These are phyloP conservation scores for Fusarium sp. DNA, from an alignment of 2,329 filamentous ascomycete genomes.

Conservation along the genomic window DNA sequence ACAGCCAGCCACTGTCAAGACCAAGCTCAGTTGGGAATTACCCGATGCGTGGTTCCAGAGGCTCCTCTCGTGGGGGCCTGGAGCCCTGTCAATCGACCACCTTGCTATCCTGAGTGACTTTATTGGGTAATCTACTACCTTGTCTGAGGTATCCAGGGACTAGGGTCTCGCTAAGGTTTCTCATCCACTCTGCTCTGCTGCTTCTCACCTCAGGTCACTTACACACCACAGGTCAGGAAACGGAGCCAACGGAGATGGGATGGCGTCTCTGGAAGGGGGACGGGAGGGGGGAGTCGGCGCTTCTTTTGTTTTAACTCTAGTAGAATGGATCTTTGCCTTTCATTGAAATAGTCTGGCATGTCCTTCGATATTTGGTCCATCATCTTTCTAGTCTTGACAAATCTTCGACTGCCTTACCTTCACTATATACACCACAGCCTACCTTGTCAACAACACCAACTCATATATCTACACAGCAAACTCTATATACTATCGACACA, in stretches of 20 bases:
- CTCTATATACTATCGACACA: conserved; percentile 1
- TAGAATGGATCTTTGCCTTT: conserved; percentile 21
- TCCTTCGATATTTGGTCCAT: conserved; percentile 10
- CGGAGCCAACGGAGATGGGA: conserved; percentile 36
- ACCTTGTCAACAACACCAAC: conserved; percentile 6
- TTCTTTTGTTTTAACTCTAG: conserved; percentile 20
- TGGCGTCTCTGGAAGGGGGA: conserved; percentile 7
- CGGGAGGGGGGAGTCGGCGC: conserved; percentile 21
- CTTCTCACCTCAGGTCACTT: conserved; percentile 17
- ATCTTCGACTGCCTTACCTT: neutral
- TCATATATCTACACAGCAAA: neutral
- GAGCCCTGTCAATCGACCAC: conserved; percentile 43
- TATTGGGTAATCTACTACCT: conserved; percentile 33
- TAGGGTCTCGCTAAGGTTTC: conserved; percentile 13
- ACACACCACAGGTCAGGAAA: conserved; percentile 21
- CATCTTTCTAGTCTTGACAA: neutral
- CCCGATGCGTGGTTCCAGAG: conserved; percentile 32
- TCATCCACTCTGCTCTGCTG: neutral
- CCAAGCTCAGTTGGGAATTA: conserved; percentile 36
- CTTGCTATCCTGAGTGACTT: conserved; percentile 41
- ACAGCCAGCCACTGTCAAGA: conserved; percentile 29
- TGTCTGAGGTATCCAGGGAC: neutral
- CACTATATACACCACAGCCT: neutral
- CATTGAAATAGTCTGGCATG: conserved; percentile 17
- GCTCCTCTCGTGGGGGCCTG: conserved; percentile 38